These are phyloP conservation scores for Scheffersomyces parashehatae DNA, from an alignment of 1,139 yeast genomes.

Conservation along the genomic window DNA sequence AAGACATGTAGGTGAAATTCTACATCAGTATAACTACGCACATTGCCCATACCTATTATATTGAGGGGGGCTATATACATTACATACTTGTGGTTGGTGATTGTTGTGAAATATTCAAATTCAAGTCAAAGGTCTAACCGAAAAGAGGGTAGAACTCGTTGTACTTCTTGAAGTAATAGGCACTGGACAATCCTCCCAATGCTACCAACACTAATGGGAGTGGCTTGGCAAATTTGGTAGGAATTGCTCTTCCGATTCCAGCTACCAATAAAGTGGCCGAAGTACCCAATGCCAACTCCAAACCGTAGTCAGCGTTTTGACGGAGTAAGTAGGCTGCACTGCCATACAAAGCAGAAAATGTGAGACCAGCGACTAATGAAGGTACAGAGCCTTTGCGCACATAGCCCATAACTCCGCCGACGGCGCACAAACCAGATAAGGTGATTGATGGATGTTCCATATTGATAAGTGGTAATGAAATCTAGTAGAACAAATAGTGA, in stretches of 20 bases:
- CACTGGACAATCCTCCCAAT: conserved; percentile 65
- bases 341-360: conserved; percentile 70
- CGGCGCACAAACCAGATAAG: conserved; percentile 69
- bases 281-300: conserved; percentile 76
- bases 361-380: conserved; percentile 75
- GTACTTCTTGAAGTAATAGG: conserved; percentile 73
- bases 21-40: no score
- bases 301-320: conserved; percentile 75
- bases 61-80: no score
- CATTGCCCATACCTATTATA: no score
- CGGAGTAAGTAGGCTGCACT: conserved; percentile 75
- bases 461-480: background rate
- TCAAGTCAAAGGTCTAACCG: background rate
- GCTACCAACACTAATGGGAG: conserved; percentile 68
- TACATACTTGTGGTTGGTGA: no score
- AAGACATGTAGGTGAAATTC: no score
- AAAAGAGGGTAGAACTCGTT: conserved; percentile 58
- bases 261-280: conserved; percentile 66
- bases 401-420: conserved; percentile 76
- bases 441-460: conserved; percentile 83
- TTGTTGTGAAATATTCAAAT: no score
- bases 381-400: conserved; percentile 76
- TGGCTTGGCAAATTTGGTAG: conserved; percentile 63
- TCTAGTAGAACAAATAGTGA: background rate
- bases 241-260: conserved; percentile 67